Conservation (phyloP, 2,329 filamentous ascomycete species). For the Rutstroemia sp. region DNA sequence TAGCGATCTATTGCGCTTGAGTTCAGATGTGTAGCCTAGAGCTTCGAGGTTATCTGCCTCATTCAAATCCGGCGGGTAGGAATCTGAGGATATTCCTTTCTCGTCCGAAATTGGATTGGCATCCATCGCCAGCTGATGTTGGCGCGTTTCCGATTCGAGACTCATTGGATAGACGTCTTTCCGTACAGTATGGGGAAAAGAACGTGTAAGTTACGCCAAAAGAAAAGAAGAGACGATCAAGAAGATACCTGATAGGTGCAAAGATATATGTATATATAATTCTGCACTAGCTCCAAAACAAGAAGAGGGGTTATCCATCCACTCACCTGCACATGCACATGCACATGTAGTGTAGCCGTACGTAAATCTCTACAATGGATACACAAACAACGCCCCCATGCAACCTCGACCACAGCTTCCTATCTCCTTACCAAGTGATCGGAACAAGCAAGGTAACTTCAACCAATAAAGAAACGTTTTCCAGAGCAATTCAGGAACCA, state of each 20-base stretch:
- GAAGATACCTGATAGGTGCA: too few relatives aligned
- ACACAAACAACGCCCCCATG: not conserved
- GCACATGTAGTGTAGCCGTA: not conserved
- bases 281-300: too few relatives aligned
- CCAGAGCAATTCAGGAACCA: not conserved
- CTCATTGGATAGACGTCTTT: too few relatives aligned
- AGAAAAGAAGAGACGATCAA: too few relatives aligned
- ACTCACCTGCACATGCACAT: too few relatives aligned
- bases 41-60: constrained; percentile 20
- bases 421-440: not conserved
- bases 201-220: too few relatives aligned
- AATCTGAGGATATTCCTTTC: not conserved
- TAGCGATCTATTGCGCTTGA: constrained; percentile 51
- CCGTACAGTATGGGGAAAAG: too few relatives aligned
- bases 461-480: not conserved
- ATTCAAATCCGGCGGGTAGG: constrained; percentile 7
- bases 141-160: not conserved
- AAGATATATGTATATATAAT: too few relatives aligned
- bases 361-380: not conserved
- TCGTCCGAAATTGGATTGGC: not conserved
- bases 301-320: too few relatives aligned
- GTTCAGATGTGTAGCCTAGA: constrained; percentile 51
- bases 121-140: constrained; percentile 10
- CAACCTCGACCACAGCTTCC: too few relatives aligned
- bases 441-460: not conserved